Percentiles rank a stretch among this genome's conserved stretches.
These are phyloP conservation scores for Trichophyton rubrum DNA, from an alignment of 2,329 filamentous ascomycete species.

Conservation along the genomic window DNA sequence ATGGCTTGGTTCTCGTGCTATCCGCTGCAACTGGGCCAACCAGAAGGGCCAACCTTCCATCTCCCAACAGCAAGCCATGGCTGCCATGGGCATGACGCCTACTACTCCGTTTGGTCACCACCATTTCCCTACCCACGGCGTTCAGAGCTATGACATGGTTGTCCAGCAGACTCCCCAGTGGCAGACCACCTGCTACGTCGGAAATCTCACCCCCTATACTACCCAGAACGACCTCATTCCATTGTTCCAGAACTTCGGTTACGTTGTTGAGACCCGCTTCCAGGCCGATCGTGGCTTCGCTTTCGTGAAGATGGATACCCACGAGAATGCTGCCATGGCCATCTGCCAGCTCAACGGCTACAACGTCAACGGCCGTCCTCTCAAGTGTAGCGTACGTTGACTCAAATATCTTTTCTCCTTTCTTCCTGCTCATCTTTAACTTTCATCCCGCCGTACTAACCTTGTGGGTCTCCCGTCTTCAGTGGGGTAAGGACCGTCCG, in stretches of 20 bases:
- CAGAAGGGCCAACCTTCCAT: slow-evolving; percentile 99
- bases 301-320: slow-evolving; percentile 98
- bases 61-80: slow-evolving; percentile 93
- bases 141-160: slow-evolving; percentile 96
- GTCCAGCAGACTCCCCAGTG: slow-evolving; percentile 87
- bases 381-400: slow-evolving; percentile 95
- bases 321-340: slow-evolving; percentile 95
- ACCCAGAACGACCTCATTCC: slow-evolving; percentile 95
- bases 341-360: slow-evolving; percentile 98
- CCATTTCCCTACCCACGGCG: slow-evolving; percentile 91
- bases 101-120: slow-evolving; percentile 90
- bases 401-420: neutral
- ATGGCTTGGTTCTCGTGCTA: slow-evolving; percentile 95
- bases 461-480: slow-evolving; percentile 17
- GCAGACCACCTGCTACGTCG: slow-evolving; percentile 98
- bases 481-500: slow-evolving; percentile 99
- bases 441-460: slow-evolving; percentile 11
- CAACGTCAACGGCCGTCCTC: slow-evolving; percentile 87
- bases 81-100: slow-evolving; percentile 93
- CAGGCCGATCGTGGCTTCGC: slow-evolving; percentile 96
- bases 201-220: slow-evolving; percentile 94
- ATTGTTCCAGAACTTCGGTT: slow-evolving; percentile 96
- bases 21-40: slow-evolving; percentile 99
- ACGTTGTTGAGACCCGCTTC: slow-evolving; percentile 92
- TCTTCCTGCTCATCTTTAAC: slow-evolving; percentile 6